phyloP scores from a whole-genome alignment of 257 asterid genomes.

The Plantago major region DNA sequence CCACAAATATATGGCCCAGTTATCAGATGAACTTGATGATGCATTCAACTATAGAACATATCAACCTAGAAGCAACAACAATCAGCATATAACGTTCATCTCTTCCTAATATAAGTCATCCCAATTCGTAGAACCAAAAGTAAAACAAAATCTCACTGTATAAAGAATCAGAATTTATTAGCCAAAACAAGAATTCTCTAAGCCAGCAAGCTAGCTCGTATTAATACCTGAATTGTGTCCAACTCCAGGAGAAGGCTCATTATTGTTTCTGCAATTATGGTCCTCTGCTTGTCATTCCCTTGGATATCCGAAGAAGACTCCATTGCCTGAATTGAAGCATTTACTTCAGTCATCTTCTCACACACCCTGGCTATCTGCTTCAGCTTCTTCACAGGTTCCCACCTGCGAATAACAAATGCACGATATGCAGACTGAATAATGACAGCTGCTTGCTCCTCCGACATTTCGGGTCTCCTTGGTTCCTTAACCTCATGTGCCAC shows the following conservation, averaged over 20 bases:
- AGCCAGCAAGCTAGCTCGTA: not conserved
- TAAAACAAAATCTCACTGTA: no score
- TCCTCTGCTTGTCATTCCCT: conserved; percentile 32
- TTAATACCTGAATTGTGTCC: conserved; percentile 60
- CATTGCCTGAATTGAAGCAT: conserved; percentile 35
- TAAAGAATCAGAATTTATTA: not conserved
- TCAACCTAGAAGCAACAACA: no score
- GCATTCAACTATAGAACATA: no score
- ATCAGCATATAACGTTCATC: no score
- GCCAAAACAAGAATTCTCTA: not conserved
- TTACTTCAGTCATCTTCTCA: conserved; percentile 35
- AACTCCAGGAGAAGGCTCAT: conserved; percentile 62
- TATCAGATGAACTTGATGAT: no score
- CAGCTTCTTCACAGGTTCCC: conserved; percentile 63
- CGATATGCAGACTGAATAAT: conserved; percentile 66
- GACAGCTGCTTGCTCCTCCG: conserved; percentile 59
- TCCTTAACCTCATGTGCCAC: conserved; percentile 14
- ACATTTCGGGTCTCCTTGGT: conserved; percentile 17
- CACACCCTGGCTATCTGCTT: conserved; percentile 47
- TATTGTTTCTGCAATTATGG: conserved; percentile 38
- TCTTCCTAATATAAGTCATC: no score
- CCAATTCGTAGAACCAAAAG: no score
- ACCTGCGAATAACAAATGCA: conserved; percentile 54
- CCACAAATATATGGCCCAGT: no score
- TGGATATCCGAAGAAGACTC: conserved; percentile 31